Base-by-base conservation (phyloP, 495 filamentous ascomycete genomes). In the Talaromyces proteolyticus region DNA sequence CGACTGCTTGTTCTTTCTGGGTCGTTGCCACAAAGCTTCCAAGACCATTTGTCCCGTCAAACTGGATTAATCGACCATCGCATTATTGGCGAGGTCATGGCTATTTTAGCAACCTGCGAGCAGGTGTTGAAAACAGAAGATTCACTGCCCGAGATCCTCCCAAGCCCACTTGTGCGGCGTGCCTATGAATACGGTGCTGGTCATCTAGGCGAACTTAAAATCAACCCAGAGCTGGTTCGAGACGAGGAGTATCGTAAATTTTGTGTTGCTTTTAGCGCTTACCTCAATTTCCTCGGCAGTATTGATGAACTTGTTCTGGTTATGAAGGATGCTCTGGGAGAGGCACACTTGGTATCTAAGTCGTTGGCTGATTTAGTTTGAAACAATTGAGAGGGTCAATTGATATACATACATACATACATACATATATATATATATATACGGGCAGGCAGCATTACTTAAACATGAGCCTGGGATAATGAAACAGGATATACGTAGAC, bases 281-380 rank as follows among this genome's bases (percentile, higher is more conserved):
- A 71, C 42, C 47, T 71, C 1, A 65, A 57, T 49, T 69, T 73
- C 47, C 37, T 73, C 20, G 58, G 53, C 10, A 50, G 57, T 14
- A 53, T 71, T 24, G 69, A 73, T 61, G 68, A 69, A 38, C 36
- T 73, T 49, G 66, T 71, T n/a, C 54, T 73, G 22, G 65, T 69
- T 8, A 54, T 71, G 44, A 73, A 73, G 56, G 68, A 63, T 8
- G 63, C 60, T 0, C 47, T 73, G 39, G 69, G 69, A 1, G 69
- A 73, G 61, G 59, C 68, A 10, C 69, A 73, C 53, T 53, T 73
- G 36, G 63, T 73, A 20, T 41, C 36, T 20, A 41, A 41, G 38
- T 36, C 42, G 48, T 26, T 50, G 37, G n/a, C 43, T 16, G 19
- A 50, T 41, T 22, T 40, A 20, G 38, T 50, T 29, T 50, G 16